These are phyloP conservation scores for Hygrocybe punicea DNA, from an alignment of 768 basidiomycete species.

Conservation along the genomic window DNA sequence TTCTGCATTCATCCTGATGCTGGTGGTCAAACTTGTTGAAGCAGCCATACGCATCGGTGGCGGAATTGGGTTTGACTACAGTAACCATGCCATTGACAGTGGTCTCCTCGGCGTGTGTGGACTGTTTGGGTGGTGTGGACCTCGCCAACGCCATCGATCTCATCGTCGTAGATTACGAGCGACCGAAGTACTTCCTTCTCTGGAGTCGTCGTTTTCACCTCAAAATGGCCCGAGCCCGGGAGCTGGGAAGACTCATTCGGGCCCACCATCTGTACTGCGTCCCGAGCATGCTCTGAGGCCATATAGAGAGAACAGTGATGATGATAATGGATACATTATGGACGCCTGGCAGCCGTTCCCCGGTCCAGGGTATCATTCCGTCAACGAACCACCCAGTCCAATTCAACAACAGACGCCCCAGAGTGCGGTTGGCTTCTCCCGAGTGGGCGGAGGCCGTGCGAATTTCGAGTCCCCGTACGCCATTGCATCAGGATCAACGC, in stretches of 20 bases:
- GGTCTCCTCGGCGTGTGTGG: constrained; percentile 85
- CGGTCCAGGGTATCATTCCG: constrained; percentile 46
- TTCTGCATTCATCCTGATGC: constrained; percentile 75
- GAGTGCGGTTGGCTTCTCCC: constrained; percentile 64
- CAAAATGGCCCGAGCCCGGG: constrained; percentile 38
- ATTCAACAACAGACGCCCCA: constrained; percentile 12
- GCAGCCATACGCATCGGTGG: constrained; percentile 75
- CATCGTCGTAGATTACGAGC: constrained; percentile 18
- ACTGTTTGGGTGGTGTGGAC: constrained; percentile 63
- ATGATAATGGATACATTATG: constrained; percentile 85
- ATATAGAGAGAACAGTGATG: constrained; percentile 76
- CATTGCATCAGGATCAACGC: constrained; percentile 58
- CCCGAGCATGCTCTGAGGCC: constrained; percentile 77
- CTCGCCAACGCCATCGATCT: constrained; percentile 39
- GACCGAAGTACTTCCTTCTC: constrained; percentile 26
- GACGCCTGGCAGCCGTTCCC: constrained; percentile 86
- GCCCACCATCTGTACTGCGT: constrained; percentile 66
- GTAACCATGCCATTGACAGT: constrained; percentile 72
- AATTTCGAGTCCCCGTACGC: constrained; percentile 85
- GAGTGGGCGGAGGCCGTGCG: constrained; percentile 84
- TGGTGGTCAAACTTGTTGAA: constrained; percentile 82
- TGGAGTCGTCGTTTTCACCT: constrained; percentile 41
- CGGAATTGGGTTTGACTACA: constrained; percentile 79
- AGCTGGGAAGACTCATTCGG: constrained; percentile 47
- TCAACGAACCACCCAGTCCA: constrained; percentile 37